A percentile compares a stretch with the other conserved stretches of the same genome.
Conservation (phyloP, 1,139 yeast genomes). For the Maudiozyma humilis region DNA sequence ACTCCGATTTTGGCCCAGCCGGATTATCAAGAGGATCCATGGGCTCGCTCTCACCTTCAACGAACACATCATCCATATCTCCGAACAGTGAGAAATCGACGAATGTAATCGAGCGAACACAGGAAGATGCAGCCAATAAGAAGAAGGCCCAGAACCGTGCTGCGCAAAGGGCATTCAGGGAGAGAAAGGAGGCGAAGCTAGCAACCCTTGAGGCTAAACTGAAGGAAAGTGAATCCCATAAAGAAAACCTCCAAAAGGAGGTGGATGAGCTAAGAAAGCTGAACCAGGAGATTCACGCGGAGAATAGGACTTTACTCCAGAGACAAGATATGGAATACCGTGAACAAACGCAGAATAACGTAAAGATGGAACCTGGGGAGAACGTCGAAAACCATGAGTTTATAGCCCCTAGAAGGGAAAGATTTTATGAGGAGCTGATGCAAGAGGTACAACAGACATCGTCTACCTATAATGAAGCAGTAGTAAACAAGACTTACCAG, state of each 20-base stretch:
- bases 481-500: slow-evolving; percentile 5
- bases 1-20: background rate
- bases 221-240: slow-evolving; percentile 51
- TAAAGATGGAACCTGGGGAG: background rate
- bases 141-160: slow-evolving; percentile 81
- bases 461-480: background rate
- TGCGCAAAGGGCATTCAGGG: slow-evolving; percentile 84
- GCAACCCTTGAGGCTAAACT: slow-evolving; percentile 60
- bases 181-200: slow-evolving; percentile 67
- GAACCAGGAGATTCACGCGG: slow-evolving; percentile 29
- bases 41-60: slow-evolving; percentile 1
- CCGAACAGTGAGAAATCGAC: background rate
- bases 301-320: slow-evolving; percentile 43
- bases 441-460: background rate
- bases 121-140: slow-evolving; percentile 30
- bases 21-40: background rate
- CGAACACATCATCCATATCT: background rate
- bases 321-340: slow-evolving; percentile 3
- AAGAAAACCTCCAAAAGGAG: slow-evolving; percentile 43
- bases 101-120: background rate
- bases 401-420: background rate
- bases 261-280: slow-evolving; percentile 42
- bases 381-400: slow-evolving; percentile 3
- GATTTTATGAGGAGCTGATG: background rate
- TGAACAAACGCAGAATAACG: slow-evolving; percentile 4